These are phyloP conservation scores for Lachnum nothofagi DNA, from an alignment of 2,329 filamentous ascomycete genomes.

Conservation along the genomic window DNA sequence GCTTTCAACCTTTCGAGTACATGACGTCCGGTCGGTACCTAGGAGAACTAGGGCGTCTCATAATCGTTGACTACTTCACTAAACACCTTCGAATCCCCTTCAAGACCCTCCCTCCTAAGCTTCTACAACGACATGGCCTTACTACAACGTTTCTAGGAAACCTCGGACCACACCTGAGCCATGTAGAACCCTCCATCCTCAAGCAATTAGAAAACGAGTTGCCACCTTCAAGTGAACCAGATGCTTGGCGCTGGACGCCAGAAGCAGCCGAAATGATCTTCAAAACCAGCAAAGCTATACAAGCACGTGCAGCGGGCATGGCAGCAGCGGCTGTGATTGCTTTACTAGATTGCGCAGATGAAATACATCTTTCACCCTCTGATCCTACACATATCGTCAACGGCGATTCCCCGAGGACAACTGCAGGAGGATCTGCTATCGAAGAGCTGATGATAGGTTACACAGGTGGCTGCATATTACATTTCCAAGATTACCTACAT, in stretches of 20 bases:
- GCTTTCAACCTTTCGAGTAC: conserved; percentile 94
- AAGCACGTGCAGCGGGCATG: conserved; percentile 67
- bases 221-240: conserved; percentile 42
- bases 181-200: conserved; percentile 35
- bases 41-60: conserved; percentile 74
- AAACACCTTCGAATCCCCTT: conserved; percentile 17
- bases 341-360: conserved; percentile 62
- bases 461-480: conserved; percentile 74
- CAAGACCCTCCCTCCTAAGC: conserved; percentile 16
- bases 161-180: conserved; percentile 51
- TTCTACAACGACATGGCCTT: conserved; percentile 36
- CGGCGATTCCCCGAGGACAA: background rate
- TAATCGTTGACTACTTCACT: conserved; percentile 81
- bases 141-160: conserved; percentile 70
- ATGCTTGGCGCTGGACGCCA: conserved; percentile 57
- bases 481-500: conserved; percentile 67
- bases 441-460: conserved; percentile 71
- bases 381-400: conserved; percentile 13
- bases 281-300: conserved; percentile 63
- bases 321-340: conserved; percentile 69
- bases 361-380: conserved; percentile 45
- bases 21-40: conserved; percentile 94
- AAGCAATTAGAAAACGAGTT: conserved; percentile 49
- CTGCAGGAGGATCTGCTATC: conserved; percentile 26
- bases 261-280: conserved; percentile 56